These are phyloP conservation scores for Coemansia sp. DNA, from an alignment of 192 early-diverging fungal species.

Conservation along the genomic window DNA sequence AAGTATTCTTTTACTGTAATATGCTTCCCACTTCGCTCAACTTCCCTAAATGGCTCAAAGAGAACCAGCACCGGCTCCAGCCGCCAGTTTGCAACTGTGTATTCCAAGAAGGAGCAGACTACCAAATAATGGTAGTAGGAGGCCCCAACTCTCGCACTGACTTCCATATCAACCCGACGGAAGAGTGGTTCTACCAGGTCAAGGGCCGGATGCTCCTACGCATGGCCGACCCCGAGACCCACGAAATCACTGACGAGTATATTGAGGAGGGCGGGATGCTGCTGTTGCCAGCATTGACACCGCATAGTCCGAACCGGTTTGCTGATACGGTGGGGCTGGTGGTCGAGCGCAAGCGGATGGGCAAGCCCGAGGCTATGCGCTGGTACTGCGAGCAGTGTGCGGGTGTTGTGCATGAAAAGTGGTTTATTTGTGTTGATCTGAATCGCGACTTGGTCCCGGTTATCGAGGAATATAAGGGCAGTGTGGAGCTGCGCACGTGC, in stretches of 20 bases:
- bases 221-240: conserved; percentile 71
- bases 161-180: conserved; percentile 97
- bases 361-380: conserved; percentile 78
- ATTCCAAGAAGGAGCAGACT: conserved; percentile 80
- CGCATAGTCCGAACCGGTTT: conserved; percentile 94
- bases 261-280: conserved; percentile 98
- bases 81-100: conserved; percentile 97
- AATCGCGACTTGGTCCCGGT: conserved; percentile 91
- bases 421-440: conserved; percentile 89
- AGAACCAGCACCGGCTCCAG: conserved; percentile 80
- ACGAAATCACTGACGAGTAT: conserved; percentile 74
- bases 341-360: conserved; percentile 83
- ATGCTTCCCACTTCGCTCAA: conserved; percentile 82
- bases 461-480: conserved; percentile 79
- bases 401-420: conserved; percentile 83
- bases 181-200: conserved; percentile 98
- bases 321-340: conserved; percentile 97
- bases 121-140: conserved; percentile 91
- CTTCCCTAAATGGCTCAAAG: conserved; percentile 85
- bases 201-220: conserved; percentile 94
- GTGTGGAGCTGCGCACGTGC: conserved; percentile 76
- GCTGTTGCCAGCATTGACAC: conserved; percentile 88
- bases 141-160: conserved; percentile 95
- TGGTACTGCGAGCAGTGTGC: conserved; percentile 96
- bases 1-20: neutral